Percentiles rank a stretch among this genome's conserved stretches.
phyloP scores from a whole-genome alignment of 495 filamentous ascomycete species.

The Aspergillus sclerotiicarbonarius region DNA sequence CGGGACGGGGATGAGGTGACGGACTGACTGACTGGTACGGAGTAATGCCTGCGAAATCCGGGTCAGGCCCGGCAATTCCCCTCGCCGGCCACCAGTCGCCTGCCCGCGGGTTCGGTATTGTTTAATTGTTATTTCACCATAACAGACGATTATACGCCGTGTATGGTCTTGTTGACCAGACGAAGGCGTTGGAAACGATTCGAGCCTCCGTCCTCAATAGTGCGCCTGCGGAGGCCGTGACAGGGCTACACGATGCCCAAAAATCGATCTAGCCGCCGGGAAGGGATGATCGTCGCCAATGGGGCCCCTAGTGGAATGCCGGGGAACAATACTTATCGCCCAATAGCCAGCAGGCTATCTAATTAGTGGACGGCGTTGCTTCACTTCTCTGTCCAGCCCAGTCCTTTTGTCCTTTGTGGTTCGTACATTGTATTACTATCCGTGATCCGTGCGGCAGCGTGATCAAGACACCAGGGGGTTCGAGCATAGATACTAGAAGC shows the following conservation, averaged over 20 bases:
- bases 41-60: not conserved
- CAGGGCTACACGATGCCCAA: not conserved
- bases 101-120: conserved; percentile 4
- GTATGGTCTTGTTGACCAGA: no score
- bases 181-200: no score
- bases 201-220: not conserved
- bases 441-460: not conserved
- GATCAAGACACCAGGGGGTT: not conserved
- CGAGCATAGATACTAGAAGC: not conserved
- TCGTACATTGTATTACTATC: not conserved
- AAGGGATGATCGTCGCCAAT: conserved; percentile 1
- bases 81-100: conserved; percentile 5
- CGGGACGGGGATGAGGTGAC: conserved; percentile 5
- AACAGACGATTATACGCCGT: no score
- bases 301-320: not conserved
- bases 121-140: no score
- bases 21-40: conserved; percentile 4
- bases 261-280: not conserved
- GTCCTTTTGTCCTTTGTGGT: not conserved
- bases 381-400: no score
- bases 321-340: not conserved
- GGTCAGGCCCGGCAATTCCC: conserved; percentile 9
- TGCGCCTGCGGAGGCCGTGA: not conserved
- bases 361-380: no score
- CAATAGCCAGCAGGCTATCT: not conserved